phyloP scores from a whole-genome alignment of 306 rosid genomes.

The Cicer cuneatum region DNA sequence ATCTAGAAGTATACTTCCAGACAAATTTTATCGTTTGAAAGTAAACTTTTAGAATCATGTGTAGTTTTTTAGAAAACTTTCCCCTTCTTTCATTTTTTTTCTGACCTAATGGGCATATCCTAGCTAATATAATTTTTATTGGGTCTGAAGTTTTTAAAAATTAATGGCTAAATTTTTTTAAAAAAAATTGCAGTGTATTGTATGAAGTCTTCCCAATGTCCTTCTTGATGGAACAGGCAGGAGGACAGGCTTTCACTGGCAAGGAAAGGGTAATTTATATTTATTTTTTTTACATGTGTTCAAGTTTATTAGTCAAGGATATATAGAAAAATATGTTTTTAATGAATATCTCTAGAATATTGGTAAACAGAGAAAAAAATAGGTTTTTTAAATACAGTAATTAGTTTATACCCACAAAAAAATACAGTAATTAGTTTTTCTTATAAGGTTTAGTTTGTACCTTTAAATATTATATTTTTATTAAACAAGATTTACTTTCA shows the following conservation, averaged over 20 bases:
- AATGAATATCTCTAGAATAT: neutral
- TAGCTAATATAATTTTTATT: slow-evolving; percentile 9
- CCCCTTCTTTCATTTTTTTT: no score
- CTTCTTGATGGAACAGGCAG: slow-evolving; percentile 95
- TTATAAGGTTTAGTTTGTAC: no score
- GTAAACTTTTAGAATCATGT: no score
- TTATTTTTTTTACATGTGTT: neutral
- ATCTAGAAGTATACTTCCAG: no score
- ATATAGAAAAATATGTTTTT: neutral
- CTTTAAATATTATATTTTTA: no score
- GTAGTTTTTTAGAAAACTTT: no score
- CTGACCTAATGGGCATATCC: neutral
- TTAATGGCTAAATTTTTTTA: slow-evolving; percentile 29
- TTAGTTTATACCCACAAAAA: no score
- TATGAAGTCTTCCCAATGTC: slow-evolving; percentile 99
- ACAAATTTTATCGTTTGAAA: no score
- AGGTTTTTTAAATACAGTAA: no score
- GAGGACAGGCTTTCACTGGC: slow-evolving; percentile 95
- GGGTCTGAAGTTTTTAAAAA: neutral
- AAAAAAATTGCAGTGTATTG: slow-evolving; percentile 79
- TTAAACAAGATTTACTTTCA: no score
- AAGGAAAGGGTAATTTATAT: slow-evolving; percentile 67
- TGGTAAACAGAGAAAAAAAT: neutral
- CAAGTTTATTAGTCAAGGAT: neutral
- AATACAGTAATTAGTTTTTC: no score